Base-by-base conservation (phyloP, 257 asterid species). In the Petrea volubilis region DNA sequence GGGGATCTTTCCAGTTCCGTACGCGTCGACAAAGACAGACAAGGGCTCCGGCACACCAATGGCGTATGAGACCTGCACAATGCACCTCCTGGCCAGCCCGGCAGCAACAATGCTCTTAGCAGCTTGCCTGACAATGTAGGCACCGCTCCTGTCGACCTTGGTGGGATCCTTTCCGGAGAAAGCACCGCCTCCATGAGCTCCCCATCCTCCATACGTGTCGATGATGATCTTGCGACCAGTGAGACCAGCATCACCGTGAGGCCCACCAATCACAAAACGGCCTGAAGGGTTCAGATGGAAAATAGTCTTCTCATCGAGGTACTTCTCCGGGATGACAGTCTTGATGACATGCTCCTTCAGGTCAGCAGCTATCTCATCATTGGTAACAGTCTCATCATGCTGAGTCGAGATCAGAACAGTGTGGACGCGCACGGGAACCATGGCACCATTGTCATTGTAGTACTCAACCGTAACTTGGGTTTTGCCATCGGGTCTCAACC, bases 191-290 rank as follows among this genome's bases (percentile, higher is more conserved):
- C 81, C 84, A 3, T 80, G 84, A 47, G 81, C 79, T 21, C 81
- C 84, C 84, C 81, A 75, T 28, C 84, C 84, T 11, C 84, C 84
- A n/a, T 80, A 80, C 4, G 84, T 80, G 64, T 80, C 84, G 4
- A 80, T 76, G 20, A 80, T 80, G 64, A 80, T 80, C 77, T 80
- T 80, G 31, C 84, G 84, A n/a, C 84, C 84, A 1, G 84, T 80
- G 20, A 80, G 81, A 33, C 84, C 84, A 23, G 84, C 84, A 62
- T 80, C 84, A 5, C 84, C 84, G 23, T 80, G 84, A 9, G 84
- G 84, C 18, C 84, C 84, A 5, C 84, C 84, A 20, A 80, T 76
- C 43, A 80, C 84, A 12, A 79, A 79, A 1, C 84, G 84, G 53
- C 84, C 81, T 1, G 84, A 79, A 1, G 81, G 84, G 7, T 79